These are phyloP conservation scores for Clarkia xantiana DNA, from an alignment of 345 rosid species.

Conservation along the genomic window DNA sequence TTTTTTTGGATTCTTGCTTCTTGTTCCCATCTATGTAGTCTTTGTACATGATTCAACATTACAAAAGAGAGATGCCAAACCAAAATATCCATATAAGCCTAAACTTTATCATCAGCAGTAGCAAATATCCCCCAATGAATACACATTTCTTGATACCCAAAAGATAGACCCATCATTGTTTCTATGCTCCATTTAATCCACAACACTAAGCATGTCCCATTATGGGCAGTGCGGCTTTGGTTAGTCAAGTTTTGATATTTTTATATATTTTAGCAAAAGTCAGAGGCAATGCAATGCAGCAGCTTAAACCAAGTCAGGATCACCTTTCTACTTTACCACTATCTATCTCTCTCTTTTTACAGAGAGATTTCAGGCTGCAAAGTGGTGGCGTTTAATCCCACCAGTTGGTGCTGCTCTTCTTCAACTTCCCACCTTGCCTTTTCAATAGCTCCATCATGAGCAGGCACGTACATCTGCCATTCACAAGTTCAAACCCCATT, in stretches of 20 bases:
- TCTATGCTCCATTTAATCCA: no score
- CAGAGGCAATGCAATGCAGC: no score
- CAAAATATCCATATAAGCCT: background rate
- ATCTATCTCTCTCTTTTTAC: background rate
- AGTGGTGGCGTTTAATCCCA: constrained; percentile 29
- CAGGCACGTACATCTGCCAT: constrained; percentile 43
- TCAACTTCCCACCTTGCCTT: constrained; percentile 45
- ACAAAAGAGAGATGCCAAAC: background rate
- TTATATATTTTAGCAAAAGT: no score
- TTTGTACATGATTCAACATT: constrained; percentile 1
- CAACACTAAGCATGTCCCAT: no score
- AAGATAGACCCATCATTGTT: no score
- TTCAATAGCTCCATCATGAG: constrained; percentile 34
- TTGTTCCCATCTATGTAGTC: constrained; percentile 4
- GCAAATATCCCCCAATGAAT: background rate
- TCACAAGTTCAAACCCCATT: no score
- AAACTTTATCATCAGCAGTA: background rate
- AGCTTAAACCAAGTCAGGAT: no score
- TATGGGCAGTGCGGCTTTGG: no score
- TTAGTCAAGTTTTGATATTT: no score
- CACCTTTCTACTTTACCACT: background rate
- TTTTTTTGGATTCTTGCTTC: constrained; percentile 4
- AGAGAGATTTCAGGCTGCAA: constrained; percentile 44
- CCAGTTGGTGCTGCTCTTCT: constrained; percentile 19
- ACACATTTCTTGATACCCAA: no score